These are phyloP conservation scores for Phaffia tasmanica DNA, from an alignment of 768 basidiomycete genomes.

Conservation along the genomic window DNA sequence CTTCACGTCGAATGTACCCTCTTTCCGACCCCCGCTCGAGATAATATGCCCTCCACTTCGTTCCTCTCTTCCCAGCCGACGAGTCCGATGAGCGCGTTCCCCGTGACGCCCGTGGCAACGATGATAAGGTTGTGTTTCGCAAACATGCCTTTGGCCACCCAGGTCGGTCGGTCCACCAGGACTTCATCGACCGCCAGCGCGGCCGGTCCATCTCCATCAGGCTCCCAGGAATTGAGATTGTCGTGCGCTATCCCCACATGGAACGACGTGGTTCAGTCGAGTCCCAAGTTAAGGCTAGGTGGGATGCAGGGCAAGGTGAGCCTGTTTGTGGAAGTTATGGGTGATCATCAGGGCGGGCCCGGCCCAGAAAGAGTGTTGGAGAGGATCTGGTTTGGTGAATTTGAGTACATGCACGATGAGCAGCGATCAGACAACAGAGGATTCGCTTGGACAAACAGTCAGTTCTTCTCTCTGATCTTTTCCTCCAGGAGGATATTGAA, in stretches of 20 bases:
- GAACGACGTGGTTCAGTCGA: conserved; percentile 2
- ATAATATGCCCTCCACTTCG: conserved; percentile 7
- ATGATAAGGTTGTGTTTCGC: conserved; percentile 23
- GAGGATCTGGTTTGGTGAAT: conserved; percentile 23
- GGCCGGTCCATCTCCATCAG: not conserved
- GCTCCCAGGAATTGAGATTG: conserved; percentile 12
- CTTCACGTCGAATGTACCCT: conserved; percentile 10
- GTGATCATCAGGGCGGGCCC: not conserved
- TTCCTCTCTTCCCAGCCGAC: conserved; percentile 10
- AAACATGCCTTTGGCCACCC: conserved; percentile 15
- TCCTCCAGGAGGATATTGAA: too few species aligned
- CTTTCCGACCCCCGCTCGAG: not conserved
- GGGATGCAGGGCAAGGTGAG: not conserved
- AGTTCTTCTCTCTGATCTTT: too few species aligned
- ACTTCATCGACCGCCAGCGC: too few species aligned
- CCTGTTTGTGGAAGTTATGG: conserved; percentile 15
- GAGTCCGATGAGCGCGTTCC: not conserved
- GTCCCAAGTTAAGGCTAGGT: too few species aligned
- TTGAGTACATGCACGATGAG: conserved; percentile 2
- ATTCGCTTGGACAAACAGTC: too few species aligned
- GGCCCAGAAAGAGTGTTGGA: conserved; percentile 12
- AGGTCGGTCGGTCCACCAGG: conserved; percentile 3
- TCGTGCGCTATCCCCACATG: conserved; percentile 11
- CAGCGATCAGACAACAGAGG: too few species aligned
- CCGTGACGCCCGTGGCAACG: not conserved